Conservation (phyloP, 2,329 filamentous ascomycete genomes). For the Coniochaeta sp. region DNA sequence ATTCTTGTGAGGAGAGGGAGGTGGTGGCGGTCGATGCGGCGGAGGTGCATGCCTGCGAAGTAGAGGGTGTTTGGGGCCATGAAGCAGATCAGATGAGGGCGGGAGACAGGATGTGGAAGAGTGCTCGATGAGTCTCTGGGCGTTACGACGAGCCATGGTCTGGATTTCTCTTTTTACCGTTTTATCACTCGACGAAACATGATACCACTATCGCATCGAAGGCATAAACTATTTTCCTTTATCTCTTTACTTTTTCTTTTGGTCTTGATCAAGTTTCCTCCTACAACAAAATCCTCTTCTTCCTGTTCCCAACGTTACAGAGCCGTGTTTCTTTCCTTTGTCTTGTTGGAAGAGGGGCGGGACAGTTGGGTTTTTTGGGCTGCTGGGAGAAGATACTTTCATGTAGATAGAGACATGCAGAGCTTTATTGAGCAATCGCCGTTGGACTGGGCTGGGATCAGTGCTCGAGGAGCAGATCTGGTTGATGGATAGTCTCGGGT, state of each 20-base stretch:
- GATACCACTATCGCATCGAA: constrained; percentile 15
- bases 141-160: constrained; percentile 3
- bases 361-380: not conserved
- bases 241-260: too few relatives aligned
- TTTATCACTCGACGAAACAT: constrained; percentile 8
- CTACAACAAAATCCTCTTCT: not conserved
- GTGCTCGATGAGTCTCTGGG: constrained; percentile 9
- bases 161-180: constrained; percentile 5
- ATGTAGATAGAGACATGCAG: not conserved
- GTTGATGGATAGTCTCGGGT: not conserved
- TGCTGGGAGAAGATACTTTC: not conserved
- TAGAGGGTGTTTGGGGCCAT: not conserved
- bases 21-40: not conserved
- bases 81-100: not conserved
- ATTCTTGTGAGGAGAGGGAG: not conserved
- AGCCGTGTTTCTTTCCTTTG: not conserved
- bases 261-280: constrained; percentile 1
- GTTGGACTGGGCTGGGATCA: not conserved
- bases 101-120: constrained; percentile 9
- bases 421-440: not conserved
- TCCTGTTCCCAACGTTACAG: not conserved
- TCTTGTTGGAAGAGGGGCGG: not conserved
- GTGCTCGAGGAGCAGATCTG: not conserved
- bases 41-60: not conserved
- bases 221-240: constrained; percentile 10